These are phyloP conservation scores for Capsicum rhomboideum DNA, from an alignment of 257 asterid species.

Conservation along the genomic window DNA sequence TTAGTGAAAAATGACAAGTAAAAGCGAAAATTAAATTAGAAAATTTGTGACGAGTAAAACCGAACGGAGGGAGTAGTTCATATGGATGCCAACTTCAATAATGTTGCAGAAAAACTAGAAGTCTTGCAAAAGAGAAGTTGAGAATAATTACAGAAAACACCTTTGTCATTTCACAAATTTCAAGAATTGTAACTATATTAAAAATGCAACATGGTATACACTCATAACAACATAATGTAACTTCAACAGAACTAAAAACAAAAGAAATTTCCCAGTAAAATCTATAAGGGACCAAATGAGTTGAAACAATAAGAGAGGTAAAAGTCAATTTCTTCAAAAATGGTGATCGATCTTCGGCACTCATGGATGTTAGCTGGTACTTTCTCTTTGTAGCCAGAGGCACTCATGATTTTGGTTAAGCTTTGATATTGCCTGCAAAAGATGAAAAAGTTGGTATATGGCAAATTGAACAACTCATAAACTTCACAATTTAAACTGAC, in stretches of 20 bases:
- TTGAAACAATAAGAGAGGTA: not conserved
- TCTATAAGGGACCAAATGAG: not conserved
- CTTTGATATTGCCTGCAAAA: conserved; percentile 61
- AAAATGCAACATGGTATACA: not conserved
- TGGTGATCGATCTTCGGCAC: too few species aligned
- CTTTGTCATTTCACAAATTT: not conserved
- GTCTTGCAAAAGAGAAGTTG: not conserved
- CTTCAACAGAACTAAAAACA: not conserved
- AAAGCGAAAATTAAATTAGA: too few species aligned
- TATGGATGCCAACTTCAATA: too few species aligned
- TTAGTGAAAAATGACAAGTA: too few species aligned
- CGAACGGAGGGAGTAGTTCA: too few species aligned
- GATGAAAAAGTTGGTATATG: not conserved
- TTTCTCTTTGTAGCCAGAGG: conserved; percentile 66
- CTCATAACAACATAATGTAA: not conserved
- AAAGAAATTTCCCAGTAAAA: not conserved
- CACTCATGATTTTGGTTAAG: conserved; percentile 45
- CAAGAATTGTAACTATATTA: not conserved
- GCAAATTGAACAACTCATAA: not conserved
- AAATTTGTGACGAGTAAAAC: too few species aligned
- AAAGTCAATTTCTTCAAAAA: not conserved
- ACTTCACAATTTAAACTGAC: not conserved
- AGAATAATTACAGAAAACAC: not conserved
- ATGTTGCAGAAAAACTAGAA: too few species aligned
- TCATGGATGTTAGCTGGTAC: conserved; percentile 52